Base-by-base conservation (phyloP, 164 flowering plant genomes). In the Annona squamosa region DNA sequence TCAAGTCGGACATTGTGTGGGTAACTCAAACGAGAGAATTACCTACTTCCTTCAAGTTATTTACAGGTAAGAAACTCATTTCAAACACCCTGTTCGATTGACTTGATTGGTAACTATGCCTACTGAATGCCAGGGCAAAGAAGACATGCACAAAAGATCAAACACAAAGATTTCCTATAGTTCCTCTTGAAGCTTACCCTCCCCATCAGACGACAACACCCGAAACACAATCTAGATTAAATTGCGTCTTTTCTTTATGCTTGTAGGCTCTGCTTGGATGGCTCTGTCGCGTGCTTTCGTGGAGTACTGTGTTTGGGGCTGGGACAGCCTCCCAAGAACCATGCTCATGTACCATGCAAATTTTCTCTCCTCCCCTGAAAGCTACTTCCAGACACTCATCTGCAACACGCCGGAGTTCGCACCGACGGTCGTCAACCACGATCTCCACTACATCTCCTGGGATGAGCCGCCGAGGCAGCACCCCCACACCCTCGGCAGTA, bases 251-350 rank as follows among this genome's bases (percentile, higher is more conserved):
- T 52, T 52, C 59, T 5, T 10, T 52, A 52, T 52, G 9, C 13
- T 52, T 6, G 75, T 89, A 91, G 96, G 96, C 73, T 91, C 96
- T 2, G 96, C 96, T 57, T 91, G 96, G 96, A 88, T 85, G 89
- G 83, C 83, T 65, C 87, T 89, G 7, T 83, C 96, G 2, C 88
- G 87, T 5, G 63, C 86, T 42, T 91, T 89, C 66, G 91, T 89
- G 1, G 96, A 91, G 64, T 91, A 80, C 76, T 71, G 77, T 66
- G 74, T 91, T 47, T 85, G 89, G 93, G 96, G 96, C 42, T 90
- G 93, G 96, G 96, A 90, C 46, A 90, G 89, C 75, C 82, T 90
- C 17, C 96, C 96, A 4, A 82, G 96, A 77, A 88, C 71, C 6
- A 16, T 69, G 9, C 59, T 69, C 59, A 69, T 69, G 71, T 69